Conservation (phyloP, 768 basidiomycete genomes). For the Tricholoma bakamatsutake region DNA sequence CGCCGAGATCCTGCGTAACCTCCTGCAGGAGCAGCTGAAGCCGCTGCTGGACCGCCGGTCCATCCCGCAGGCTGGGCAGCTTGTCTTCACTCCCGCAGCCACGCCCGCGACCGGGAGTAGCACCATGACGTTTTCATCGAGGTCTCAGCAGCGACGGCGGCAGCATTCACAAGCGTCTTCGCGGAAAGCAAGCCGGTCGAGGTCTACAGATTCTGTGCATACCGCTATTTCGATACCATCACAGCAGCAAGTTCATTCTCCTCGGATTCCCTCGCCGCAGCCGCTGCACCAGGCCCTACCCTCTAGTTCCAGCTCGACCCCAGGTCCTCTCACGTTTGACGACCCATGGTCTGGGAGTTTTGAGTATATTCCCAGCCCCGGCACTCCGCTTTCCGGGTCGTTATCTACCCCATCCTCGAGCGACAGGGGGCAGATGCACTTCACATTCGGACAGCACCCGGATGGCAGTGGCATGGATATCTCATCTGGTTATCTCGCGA, state of each 20-base stretch:
- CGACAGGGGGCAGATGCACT: conserved; percentile 1
- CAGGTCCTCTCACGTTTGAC: background rate
- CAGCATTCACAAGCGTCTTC: background rate
- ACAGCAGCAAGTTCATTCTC: background rate
- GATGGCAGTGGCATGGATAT: conserved; percentile 9
- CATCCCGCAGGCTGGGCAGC: conserved; percentile 7
- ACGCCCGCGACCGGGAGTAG: background rate
- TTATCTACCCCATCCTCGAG: background rate
- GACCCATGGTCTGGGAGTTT: background rate
- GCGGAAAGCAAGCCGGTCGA: background rate
- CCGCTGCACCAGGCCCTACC: background rate
- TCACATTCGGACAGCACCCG: conserved; percentile 6
- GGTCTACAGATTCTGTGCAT: background rate
- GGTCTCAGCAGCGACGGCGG: background rate
- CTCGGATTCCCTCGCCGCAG: background rate
- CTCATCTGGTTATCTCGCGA: conserved; percentile 28
- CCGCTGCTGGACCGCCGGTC: conserved; percentile 32
- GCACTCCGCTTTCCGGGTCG: background rate
- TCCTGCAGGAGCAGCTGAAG: conserved; percentile 37
- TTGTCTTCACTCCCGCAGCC: background rate
- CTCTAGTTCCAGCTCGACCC: background rate
- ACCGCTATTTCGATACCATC: background rate
- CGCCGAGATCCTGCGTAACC: conserved; percentile 38
- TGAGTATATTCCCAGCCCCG: background rate
- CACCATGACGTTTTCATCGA: background rate